These are phyloP conservation scores for Paraglomus occultum DNA, from an alignment of 192 early-diverging fungal genomes.

Conservation along the genomic window DNA sequence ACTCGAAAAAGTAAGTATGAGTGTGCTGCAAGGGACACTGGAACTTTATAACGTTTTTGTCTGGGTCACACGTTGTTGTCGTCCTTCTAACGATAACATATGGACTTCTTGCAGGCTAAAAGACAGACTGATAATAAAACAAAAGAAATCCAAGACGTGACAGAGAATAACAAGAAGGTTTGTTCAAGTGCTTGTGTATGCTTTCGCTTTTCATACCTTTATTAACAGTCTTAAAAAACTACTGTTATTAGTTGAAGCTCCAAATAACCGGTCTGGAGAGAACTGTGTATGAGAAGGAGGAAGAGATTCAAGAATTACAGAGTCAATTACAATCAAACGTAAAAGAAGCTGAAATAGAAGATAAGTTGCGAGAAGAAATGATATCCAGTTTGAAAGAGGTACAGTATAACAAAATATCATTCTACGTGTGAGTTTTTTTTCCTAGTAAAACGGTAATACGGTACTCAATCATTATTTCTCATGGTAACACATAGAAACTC, in stretches of 20 bases:
- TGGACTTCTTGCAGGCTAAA: background rate
- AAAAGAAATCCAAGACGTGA: background rate
- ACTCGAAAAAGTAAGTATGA: conserved; percentile 31
- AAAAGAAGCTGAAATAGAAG: conserved; percentile 11
- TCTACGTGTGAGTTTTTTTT: background rate
- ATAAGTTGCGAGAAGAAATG: conserved; percentile 39
- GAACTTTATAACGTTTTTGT: background rate
- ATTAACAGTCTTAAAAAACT: too few species aligned
- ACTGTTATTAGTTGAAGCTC: too few species aligned
- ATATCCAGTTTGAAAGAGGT: conserved; percentile 36
- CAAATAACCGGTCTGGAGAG: background rate
- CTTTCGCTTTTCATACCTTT: background rate
- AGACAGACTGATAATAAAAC: background rate
- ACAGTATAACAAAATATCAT: background rate
- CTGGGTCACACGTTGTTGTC: background rate
- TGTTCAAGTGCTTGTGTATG: background rate
- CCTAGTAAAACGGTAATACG: background rate
- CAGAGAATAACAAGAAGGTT: conserved; percentile 5
- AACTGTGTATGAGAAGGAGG: conserved; percentile 22
- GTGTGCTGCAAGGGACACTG: background rate
- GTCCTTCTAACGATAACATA: too few species aligned
- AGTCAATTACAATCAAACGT: conserved; percentile 25
- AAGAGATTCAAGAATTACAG: conserved; percentile 30
- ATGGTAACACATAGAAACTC: conserved; percentile 10
- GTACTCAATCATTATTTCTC: background rate